Evolutionary conservation across 2,329 filamentous ascomycete genomes (phyloP).

Genomic region (Nigrospora osmanthi): DNA sequence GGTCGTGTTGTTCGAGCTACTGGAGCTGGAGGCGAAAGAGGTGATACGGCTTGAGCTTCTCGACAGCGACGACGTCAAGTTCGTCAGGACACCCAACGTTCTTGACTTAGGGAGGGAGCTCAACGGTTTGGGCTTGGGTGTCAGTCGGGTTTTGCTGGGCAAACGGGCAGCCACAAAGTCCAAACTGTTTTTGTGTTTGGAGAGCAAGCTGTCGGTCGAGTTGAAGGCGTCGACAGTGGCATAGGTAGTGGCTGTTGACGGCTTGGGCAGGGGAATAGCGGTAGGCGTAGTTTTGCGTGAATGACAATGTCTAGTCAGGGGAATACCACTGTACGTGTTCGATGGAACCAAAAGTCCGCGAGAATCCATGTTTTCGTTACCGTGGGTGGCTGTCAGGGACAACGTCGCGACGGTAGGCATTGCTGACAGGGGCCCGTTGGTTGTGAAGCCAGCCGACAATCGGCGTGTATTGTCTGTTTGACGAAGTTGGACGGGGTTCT

Average conservation of each 20-base stretch:
- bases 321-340: slow-evolving; percentile 9
- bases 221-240: background rate
- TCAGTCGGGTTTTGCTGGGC: background rate
- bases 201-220: slow-evolving; percentile 4
- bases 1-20: no score
- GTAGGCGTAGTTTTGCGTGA: slow-evolving; percentile 2
- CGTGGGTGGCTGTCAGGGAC: slow-evolving; percentile 10
- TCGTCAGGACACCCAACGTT: slow-evolving; percentile 36
- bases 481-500: slow-evolving; percentile 1
- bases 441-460: slow-evolving; percentile 14
- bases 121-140: slow-evolving; percentile 4
- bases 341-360: slow-evolving; percentile 6
- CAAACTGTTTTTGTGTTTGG: slow-evolving; percentile 8
- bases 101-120: slow-evolving; percentile 32
- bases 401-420: slow-evolving; percentile 14
- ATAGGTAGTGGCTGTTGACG: slow-evolving; percentile 7
- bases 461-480: slow-evolving; percentile 10
- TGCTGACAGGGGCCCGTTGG: slow-evolving; percentile 9
- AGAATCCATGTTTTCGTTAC: background rate
- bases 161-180: slow-evolving; percentile 4
- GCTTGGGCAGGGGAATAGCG: slow-evolving; percentile 4
- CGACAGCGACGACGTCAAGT: slow-evolving; percentile 36
- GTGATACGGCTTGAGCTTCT: slow-evolving; percentile 29
- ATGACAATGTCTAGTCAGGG: background rate
- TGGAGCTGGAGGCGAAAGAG: slow-evolving; percentile 9